Conservation (phyloP, 129 eudicot species). For the Erigeron canadensis region DNA sequence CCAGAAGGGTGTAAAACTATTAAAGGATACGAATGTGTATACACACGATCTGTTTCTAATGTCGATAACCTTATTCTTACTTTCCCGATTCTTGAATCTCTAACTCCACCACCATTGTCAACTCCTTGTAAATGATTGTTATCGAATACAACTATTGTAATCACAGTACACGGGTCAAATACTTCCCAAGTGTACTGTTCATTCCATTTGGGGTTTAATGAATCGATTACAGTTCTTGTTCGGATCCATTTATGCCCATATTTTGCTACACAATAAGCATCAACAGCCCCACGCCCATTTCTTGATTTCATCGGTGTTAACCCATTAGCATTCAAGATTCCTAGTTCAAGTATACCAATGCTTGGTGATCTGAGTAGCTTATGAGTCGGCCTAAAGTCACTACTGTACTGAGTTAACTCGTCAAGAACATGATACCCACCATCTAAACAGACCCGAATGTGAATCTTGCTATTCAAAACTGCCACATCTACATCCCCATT, state of each 20-base stretch:
- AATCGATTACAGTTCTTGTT: constrained; percentile 33
- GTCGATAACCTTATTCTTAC: constrained; percentile 34
- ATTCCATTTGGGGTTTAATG: constrained; percentile 34
- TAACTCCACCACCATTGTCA: constrained; percentile 14
- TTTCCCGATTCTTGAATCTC: constrained; percentile 34
- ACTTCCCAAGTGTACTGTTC: constrained; percentile 43
- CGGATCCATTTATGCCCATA: constrained; percentile 41
- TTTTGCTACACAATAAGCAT: constrained; percentile 43
- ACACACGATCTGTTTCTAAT: constrained; percentile 37
- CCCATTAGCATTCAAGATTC: constrained; percentile 35
- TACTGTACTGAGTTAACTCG: constrained; percentile 44
- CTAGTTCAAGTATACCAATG: constrained; percentile 34
- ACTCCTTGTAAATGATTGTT: constrained; percentile 35
- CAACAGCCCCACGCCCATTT: constrained; percentile 39
- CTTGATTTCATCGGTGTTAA: constrained; percentile 34
- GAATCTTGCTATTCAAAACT: constrained; percentile 34
- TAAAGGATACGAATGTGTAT: constrained; percentile 38
- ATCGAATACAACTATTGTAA: constrained; percentile 36
- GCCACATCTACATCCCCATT: constrained; percentile 25
- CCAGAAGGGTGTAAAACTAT: constrained; percentile 39
- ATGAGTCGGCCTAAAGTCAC: constrained; percentile 28
- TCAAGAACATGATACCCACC: constrained; percentile 46
- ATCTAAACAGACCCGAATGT: constrained; percentile 36
- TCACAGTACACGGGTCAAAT: constrained; percentile 38
- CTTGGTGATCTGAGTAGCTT: constrained; percentile 28